Evolutionary conservation across 495 filamentous ascomycete genomes (phyloP), one percentile per base, ranked within the genome.

Genomic region (Talaromyces proteolyticus): DNA sequence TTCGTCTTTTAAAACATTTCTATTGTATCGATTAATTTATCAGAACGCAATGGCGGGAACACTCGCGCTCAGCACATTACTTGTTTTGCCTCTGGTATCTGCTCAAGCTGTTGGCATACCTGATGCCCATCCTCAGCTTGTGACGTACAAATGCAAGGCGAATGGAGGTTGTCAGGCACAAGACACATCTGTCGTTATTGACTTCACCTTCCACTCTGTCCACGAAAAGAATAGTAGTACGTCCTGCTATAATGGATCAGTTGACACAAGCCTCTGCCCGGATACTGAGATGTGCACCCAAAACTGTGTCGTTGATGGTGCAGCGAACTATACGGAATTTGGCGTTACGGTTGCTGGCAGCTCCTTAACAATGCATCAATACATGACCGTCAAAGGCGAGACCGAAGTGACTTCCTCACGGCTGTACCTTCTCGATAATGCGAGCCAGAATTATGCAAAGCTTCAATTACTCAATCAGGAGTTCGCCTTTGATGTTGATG

Each of bases 401-500:
- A 37, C 18, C 3, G 59, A 51, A 17, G 61, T 71, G 18, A 68
- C 62, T 23, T 79, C 73, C 7, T 79, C 82, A 4, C 75, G 84
- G 17, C 64, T 81, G 14, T 87, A 87, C 60, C 68, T 87, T 22
- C 71, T 88, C 6, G 77, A 73, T 24, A 60, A 69, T 17, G 62
- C 67, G 47, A 69, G 71, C 41, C 57, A 68, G 44, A 77, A 81
- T 50, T 87, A 87, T 65, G 71, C 81, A 45, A 70, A 78, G 67
- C 58, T 86, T 47, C 67, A 78, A 49, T 68, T 86, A 7, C 66
- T 78, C 16, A 78, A 78, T 53, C 63, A 76, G 50, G 84, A 87
- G 51, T 62, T 87, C 47, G 66, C 71, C 23, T 85, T 86, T 59
- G 81, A 85, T 48, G 77, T 87, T 17, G 81, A 88, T 57, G 69